Conservation (phyloP, 1,139 yeast species). For the Wickerhamiella infanticola region DNA sequence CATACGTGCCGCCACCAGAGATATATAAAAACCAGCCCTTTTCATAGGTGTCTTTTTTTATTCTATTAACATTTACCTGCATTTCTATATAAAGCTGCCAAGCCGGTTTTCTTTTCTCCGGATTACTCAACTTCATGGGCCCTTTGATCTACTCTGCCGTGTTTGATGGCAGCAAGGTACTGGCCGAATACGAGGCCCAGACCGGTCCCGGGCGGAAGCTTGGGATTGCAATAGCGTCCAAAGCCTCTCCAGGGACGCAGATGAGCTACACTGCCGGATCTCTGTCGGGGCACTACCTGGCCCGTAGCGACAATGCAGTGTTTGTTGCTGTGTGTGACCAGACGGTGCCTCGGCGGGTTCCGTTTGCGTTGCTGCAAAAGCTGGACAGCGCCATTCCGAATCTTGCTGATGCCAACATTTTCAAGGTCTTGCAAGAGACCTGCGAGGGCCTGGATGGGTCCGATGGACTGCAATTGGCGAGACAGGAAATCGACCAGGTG, state of each 20-base stretch:
- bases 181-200: conserved; percentile 6
- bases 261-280: conserved; percentile 10
- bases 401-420: conserved; percentile 1
- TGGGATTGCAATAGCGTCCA: conserved; percentile 13
- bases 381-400: conserved; percentile 8
- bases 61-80: background rate
- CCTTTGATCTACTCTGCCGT: conserved; percentile 7
- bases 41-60: background rate
- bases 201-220: conserved; percentile 4
- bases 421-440: conserved; percentile 1
- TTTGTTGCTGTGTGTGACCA: conserved; percentile 17
- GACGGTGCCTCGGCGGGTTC: conserved; percentile 16
- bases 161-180: conserved; percentile 2
- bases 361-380: conserved; percentile 15
- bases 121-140: background rate
- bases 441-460: conserved; percentile 1
- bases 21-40: conserved; percentile 9
- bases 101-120: too few relatives aligned
- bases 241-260: conserved; percentile 10
- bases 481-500: conserved; percentile 27
- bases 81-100: too few relatives aligned
- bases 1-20: conserved; percentile 29
- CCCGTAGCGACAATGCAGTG: conserved; percentile 11
- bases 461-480: conserved; percentile 17
- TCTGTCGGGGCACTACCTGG: conserved; percentile 11